A percentile compares a stretch with the other conserved stretches of the same genome.
Conservation (phyloP, 2,329 filamentous ascomycete species). For the Colletotrichum falcatum region DNA sequence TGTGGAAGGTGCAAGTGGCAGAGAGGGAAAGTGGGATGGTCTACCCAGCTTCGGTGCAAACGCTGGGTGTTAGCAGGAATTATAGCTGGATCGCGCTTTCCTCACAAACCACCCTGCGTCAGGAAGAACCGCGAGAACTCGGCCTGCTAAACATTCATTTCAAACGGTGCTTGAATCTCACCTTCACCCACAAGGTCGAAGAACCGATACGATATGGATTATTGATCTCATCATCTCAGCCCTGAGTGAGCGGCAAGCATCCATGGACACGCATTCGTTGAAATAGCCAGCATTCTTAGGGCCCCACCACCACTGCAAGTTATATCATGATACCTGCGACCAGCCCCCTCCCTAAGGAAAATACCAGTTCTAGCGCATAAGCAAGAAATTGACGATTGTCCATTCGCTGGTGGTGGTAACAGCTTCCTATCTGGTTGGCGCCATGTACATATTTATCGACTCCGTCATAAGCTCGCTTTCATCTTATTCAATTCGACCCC, state of each 20-base stretch:
- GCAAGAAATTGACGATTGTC: constrained; percentile 28
- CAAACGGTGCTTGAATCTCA: neutral
- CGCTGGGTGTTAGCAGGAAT: neutral
- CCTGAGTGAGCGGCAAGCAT: neutral
- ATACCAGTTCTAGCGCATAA: neutral
- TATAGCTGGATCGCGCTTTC: neutral
- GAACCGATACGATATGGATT: neutral
- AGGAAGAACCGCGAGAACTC: neutral
- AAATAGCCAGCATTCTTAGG: neutral
- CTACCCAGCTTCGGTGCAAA: neutral
- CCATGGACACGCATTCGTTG: neutral
- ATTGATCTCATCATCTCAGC: neutral
- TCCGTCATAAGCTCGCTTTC: constrained; percentile 43
- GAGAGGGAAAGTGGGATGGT: neutral
- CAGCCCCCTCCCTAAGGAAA: neutral
- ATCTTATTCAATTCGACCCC: constrained; percentile 46
- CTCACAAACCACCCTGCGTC: neutral
- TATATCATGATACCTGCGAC: too few relatives aligned
- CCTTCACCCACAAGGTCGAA: neutral
- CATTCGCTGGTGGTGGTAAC: constrained; percentile 32
- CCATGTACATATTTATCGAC: constrained; percentile 27
- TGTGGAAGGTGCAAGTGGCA: neutral
- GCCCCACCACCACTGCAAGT: neutral
- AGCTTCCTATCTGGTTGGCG: constrained; percentile 20
- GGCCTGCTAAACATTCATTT: too few relatives aligned